Evolutionary conservation across 1,284 basidiomycete species (phyloP).

Genomic region (Ustilago vetiveriae): DNA sequence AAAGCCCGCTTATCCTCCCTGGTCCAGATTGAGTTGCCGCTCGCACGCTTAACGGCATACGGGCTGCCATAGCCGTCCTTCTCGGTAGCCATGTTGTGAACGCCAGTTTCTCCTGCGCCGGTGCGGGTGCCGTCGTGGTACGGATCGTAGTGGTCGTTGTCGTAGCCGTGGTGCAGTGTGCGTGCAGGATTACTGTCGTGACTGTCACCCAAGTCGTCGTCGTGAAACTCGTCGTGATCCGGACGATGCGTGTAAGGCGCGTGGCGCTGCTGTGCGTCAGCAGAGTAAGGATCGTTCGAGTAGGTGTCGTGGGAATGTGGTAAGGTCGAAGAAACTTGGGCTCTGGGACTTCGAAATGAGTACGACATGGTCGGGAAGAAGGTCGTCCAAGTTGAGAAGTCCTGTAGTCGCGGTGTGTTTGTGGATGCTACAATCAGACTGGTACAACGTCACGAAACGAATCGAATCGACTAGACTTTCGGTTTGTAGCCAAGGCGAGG

Average conservation of each 20-base stretch:
- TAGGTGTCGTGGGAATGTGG: conserved; percentile 12
- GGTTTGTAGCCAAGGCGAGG: too few relatives aligned
- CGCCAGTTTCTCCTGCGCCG: conserved; percentile 10
- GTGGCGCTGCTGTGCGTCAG: conserved; percentile 12
- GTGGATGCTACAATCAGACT: too few relatives aligned
- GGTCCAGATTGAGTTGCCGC: conserved; percentile 61
- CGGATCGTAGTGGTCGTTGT: conserved; percentile 5
- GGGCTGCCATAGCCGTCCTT: conserved; percentile 23
- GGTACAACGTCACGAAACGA: neutral
- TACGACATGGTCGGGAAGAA: conserved; percentile 32
- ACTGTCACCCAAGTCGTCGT: conserved; percentile 20
- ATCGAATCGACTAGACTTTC: too few relatives aligned
- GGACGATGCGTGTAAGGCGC: conserved; percentile 5
- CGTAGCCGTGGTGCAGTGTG: conserved; percentile 8
- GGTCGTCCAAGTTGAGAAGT: too few relatives aligned
- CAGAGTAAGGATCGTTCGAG: conserved; percentile 28
- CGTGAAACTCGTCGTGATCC: conserved; percentile 13
- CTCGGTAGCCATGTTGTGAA: conserved; percentile 20
- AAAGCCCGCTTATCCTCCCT: conserved; percentile 58
- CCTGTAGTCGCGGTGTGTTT: too few relatives aligned
- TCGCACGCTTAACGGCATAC: conserved; percentile 34
- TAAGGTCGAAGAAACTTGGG: conserved; percentile 26
- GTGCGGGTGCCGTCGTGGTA: conserved; percentile 18
- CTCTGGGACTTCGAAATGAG: conserved; percentile 38
- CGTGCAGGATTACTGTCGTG: conserved; percentile 26